A percentile compares a stretch with the other conserved stretches of the same genome.
Evolutionary conservation across 768 basidiomycete species (phyloP).

Genomic region (Asterophora lycoperdoides): DNA sequence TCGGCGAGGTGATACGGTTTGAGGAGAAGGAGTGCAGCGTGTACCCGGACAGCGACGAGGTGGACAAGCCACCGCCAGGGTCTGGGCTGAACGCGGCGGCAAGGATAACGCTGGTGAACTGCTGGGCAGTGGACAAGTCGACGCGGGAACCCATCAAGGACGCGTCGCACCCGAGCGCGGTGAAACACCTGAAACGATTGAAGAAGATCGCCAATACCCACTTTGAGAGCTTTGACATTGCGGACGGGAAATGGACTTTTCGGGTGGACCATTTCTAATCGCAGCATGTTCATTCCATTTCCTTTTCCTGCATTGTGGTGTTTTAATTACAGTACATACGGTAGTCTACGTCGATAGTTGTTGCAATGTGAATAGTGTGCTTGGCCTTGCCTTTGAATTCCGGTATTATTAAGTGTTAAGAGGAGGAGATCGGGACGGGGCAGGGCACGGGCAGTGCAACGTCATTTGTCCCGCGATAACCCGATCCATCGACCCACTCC

Average conservation of each 20-base stretch:
- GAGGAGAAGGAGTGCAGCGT: slow-evolving; percentile 91
- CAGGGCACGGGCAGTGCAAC: neutral
- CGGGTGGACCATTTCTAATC: slow-evolving; percentile 80
- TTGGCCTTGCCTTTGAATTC: neutral
- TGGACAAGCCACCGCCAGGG: slow-evolving; percentile 78
- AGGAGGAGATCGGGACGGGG: no score
- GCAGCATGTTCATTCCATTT: neutral
- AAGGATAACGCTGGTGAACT: slow-evolving; percentile 67
- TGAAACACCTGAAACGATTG: slow-evolving; percentile 75
- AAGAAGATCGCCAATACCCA: slow-evolving; percentile 82
- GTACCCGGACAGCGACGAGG: slow-evolving; percentile 87
- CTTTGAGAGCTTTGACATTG: slow-evolving; percentile 76
- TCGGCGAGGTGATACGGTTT: slow-evolving; percentile 86
- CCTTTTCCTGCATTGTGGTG: neutral
- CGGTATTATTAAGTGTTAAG: no score
- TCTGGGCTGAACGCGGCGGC: slow-evolving; percentile 89
- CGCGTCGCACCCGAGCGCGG: slow-evolving; percentile 57
- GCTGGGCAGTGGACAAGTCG: slow-evolving; percentile 90
- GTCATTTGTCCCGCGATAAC: slow-evolving; percentile 6
- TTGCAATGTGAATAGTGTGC: slow-evolving; percentile 5
- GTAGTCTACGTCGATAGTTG: slow-evolving; percentile 11
- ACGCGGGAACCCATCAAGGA: slow-evolving; percentile 90
- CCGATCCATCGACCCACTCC: slow-evolving; percentile 2
- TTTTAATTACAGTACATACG: slow-evolving; percentile 13
- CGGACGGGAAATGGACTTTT: slow-evolving; percentile 90